phyloP scores from a whole-genome alignment of 805 yeast species.

The Schizosaccharomyces osmophilus region DNA sequence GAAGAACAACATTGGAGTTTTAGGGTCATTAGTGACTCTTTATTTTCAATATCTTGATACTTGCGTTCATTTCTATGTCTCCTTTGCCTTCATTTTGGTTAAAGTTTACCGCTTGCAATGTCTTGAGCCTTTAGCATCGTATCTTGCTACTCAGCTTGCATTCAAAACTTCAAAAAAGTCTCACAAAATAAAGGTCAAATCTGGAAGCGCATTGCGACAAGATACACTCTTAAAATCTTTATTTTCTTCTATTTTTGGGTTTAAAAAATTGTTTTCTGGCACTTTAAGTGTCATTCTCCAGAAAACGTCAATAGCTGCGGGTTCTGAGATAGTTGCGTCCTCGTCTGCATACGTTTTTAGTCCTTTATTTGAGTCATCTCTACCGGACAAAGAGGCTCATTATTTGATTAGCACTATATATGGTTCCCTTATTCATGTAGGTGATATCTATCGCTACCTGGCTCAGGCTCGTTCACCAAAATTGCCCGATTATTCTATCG shows the following conservation, averaged over 20 bases:
- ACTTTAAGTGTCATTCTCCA: no score
- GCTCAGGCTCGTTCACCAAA: neutral
- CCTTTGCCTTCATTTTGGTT: neutral
- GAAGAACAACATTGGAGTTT: neutral
- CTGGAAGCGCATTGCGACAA: no score
- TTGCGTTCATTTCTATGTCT: neutral
- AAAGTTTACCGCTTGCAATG: neutral
- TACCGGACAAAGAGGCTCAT: neutral
- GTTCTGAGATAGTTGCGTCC: no score
- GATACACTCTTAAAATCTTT: no score
- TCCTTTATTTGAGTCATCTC: neutral
- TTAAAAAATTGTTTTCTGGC: no score
- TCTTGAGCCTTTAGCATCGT: neutral
- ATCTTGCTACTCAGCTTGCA: neutral
- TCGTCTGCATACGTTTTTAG: no score
- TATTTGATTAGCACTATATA: neutral
- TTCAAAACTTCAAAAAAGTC: neutral
- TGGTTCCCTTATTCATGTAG: neutral
- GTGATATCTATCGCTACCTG: neutral
- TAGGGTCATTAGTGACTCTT: neutral
- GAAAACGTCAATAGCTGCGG: no score
- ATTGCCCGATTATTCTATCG: neutral
- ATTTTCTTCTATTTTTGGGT: no score
- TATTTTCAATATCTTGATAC: neutral
- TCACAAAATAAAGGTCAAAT: neutral